Evolutionary conservation across 805 yeast genomes (phyloP).

Genomic region (Starmerella powellii): DNA sequence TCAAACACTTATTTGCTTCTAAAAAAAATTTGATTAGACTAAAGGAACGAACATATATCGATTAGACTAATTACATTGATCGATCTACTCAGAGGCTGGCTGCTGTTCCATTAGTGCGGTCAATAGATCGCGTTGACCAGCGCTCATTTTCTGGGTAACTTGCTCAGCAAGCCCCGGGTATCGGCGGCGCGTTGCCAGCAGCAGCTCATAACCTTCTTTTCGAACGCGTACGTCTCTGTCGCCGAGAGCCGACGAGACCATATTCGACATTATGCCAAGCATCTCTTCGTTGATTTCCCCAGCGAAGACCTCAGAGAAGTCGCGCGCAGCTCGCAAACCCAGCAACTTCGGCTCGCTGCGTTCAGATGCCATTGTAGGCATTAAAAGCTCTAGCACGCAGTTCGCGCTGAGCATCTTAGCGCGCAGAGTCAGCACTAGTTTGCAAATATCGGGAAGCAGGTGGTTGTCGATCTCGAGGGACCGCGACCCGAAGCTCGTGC

Average conservation of each 20-base stretch:
- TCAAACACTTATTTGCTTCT: background rate
- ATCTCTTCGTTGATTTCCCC: constrained; percentile 1
- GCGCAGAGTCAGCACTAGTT: background rate
- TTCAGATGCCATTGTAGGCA: background rate
- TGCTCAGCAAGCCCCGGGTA: constrained; percentile 10
- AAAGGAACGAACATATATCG: background rate
- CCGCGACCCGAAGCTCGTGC: background rate
- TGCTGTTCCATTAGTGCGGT: no score
- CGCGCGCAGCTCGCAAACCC: background rate
- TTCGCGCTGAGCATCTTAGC: background rate
- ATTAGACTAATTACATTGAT: no score
- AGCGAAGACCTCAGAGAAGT: background rate
- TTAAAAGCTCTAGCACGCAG: constrained; percentile 3
- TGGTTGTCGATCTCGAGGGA: constrained; percentile 11
- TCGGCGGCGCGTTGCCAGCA: constrained; percentile 16
- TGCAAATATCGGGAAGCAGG: constrained; percentile 6
- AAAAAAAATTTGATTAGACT: background rate
- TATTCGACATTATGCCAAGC: background rate
- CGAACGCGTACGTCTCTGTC: constrained; percentile 23
- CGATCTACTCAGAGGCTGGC: no score
- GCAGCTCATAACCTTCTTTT: constrained; percentile 25
- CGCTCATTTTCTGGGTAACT: constrained; percentile 17
- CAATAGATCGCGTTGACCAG: constrained; percentile 25
- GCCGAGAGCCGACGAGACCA: constrained; percentile 1
- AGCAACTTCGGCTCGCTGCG: background rate